These are phyloP conservation scores for Seminavis robusta DNA, from an alignment of 108 stramenopile species.

Conservation along the genomic window DNA sequence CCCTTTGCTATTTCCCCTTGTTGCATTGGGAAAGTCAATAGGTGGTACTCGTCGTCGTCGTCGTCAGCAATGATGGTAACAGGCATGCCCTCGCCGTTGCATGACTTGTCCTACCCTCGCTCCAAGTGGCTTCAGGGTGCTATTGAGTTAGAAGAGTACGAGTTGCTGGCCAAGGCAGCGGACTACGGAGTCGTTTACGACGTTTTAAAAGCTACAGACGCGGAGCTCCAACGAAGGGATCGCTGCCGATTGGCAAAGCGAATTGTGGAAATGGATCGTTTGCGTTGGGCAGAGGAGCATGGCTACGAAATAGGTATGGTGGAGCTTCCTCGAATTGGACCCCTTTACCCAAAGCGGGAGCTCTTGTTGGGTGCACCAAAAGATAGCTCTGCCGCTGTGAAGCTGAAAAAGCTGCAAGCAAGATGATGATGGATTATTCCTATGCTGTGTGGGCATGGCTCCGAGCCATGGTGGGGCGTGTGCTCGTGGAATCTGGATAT, in stretches of 20 bases:
- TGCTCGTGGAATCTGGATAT: too few relatives aligned
- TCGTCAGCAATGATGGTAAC: neutral
- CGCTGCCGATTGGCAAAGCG: constrained; percentile 6
- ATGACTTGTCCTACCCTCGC: constrained; percentile 2
- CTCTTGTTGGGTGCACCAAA: constrained; percentile 5
- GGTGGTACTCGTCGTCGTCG: neutral
- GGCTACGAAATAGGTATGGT: constrained; percentile 2
- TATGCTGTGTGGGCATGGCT: neutral
- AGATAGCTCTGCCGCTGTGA: neutral
- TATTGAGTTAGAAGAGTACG: neutral
- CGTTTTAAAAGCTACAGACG: neutral
- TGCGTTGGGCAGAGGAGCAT: constrained; percentile 11
- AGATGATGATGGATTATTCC: neutral
- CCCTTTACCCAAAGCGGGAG: constrained; percentile 9
- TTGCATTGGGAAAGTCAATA: constrained; percentile 10
- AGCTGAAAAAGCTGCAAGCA: neutral
- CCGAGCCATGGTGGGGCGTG: too few relatives aligned
- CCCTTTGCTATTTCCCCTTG: constrained; percentile 15
- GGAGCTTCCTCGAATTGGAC: constrained; percentile 8
- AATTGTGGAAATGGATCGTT: constrained; percentile 11
- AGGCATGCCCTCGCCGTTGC: neutral
- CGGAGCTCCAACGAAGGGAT: neutral
- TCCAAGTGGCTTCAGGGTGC: neutral
- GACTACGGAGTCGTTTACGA: constrained; percentile 4
- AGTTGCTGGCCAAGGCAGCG: constrained; percentile 2